Evolutionary conservation across 2,329 filamentous ascomycete species (phyloP).

Genomic region (Neofusicoccum parvum): DNA sequence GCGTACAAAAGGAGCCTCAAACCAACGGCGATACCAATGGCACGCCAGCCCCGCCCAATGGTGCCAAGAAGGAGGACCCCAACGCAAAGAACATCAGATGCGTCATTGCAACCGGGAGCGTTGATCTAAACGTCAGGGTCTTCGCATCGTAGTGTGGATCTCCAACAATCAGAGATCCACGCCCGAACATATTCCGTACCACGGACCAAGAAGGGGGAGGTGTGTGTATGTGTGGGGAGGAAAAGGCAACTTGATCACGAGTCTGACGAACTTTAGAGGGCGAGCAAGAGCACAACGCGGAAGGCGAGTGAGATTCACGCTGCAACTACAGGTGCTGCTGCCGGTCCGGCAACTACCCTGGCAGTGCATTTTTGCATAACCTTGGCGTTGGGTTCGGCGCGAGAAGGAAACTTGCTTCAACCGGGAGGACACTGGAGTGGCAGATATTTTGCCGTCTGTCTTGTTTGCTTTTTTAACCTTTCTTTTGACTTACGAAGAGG

Average conservation of each 20-base stretch:
- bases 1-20: constrained; percentile 63
- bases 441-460: constrained; percentile 17
- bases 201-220: neutral
- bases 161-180: constrained; percentile 2
- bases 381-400: constrained; percentile 22
- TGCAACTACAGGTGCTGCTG: constrained; percentile 3
- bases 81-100: constrained; percentile 68
- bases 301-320: constrained; percentile 18
- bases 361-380: constrained; percentile 22
- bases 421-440: constrained; percentile 15
- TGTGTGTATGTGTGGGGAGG: constrained; percentile 17
- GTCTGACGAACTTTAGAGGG: constrained; percentile 10
- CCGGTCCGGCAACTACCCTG: neutral
- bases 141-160: constrained; percentile 60
- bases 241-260: constrained; percentile 14
- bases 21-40: constrained; percentile 36
- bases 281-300: constrained; percentile 1
- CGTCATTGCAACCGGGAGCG: constrained; percentile 83
- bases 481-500: constrained; percentile 15
- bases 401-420: constrained; percentile 18
- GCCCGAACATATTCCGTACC: constrained; percentile 3
- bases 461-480: constrained; percentile 8
- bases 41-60: constrained; percentile 21
- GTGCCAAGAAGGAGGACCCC: constrained; percentile 55
- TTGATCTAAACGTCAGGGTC: constrained; percentile 77